Percentiles rank a stretch among this genome's conserved stretches.
These are phyloP conservation scores for Auriscalpium microsporum DNA, from an alignment of 768 basidiomycete species.

Conservation along the genomic window DNA sequence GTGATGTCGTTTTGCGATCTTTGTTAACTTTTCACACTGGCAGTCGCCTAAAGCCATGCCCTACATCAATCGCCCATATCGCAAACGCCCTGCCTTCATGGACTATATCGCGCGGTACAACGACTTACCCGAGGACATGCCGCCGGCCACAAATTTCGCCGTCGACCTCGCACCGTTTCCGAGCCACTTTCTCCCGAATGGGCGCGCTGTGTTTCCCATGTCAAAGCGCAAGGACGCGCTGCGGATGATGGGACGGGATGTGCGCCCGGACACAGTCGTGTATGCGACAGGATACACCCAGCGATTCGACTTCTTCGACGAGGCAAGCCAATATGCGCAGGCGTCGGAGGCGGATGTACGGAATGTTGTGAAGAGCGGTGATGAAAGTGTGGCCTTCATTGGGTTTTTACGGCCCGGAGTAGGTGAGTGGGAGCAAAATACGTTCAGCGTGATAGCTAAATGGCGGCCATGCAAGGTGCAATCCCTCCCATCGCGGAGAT, in stretches of 20 bases:
- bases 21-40: neutral
- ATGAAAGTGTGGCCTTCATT: slow-evolving; percentile 43
- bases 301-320: slow-evolving; percentile 34
- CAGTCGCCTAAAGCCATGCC: slow-evolving; percentile 51
- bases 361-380: slow-evolving; percentile 34
- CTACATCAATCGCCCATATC: slow-evolving; percentile 51
- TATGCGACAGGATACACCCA: slow-evolving; percentile 44
- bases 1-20: neutral
- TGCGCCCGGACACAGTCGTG: slow-evolving; percentile 41
- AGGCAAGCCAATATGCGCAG: slow-evolving; percentile 30
- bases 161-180: slow-evolving; percentile 55
- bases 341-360: slow-evolving; percentile 36
- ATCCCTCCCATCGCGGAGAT: slow-evolving; percentile 54
- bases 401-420: slow-evolving; percentile 53
- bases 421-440: slow-evolving; percentile 25
- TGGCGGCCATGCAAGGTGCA: slow-evolving; percentile 29
- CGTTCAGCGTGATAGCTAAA: neutral
- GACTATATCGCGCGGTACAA: slow-evolving; percentile 46
- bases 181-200: slow-evolving; percentile 30
- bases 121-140: slow-evolving; percentile 44
- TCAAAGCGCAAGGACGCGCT: slow-evolving; percentile 34
- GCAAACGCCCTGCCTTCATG: slow-evolving; percentile 33
- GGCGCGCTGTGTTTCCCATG: slow-evolving; percentile 37
- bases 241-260: slow-evolving; percentile 30
- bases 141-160: slow-evolving; percentile 33